Conservation (phyloP, 306 rosid genomes). For the Hylodesmum podocarpum region DNA sequence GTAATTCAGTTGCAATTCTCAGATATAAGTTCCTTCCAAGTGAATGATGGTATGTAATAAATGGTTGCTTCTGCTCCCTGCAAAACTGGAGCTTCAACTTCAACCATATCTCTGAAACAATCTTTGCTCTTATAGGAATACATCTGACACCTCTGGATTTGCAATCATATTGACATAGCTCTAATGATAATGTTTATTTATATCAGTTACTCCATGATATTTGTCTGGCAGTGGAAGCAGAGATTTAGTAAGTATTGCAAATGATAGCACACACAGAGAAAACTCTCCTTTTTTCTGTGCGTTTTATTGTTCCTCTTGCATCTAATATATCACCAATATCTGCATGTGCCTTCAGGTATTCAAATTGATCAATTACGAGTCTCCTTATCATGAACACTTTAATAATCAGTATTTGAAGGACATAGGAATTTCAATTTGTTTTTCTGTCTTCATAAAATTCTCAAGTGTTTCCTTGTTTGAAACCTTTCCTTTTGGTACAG, state of each 20-base stretch:
- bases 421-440: too few species aligned
- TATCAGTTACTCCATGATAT: slow-evolving; percentile 90
- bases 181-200: slow-evolving; percentile 93
- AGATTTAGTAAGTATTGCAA: slow-evolving; percentile 86
- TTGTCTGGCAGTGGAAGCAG: slow-evolving; percentile 97
- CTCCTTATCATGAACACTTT: slow-evolving; percentile 88
- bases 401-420: too few species aligned
- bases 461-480: too few species aligned
- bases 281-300: slow-evolving; percentile 99
- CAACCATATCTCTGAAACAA: slow-evolving; percentile 87
- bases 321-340: slow-evolving; percentile 97
- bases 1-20: slow-evolving; percentile 97
- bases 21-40: slow-evolving; percentile 90
- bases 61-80: slow-evolving; percentile 99
- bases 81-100: slow-evolving; percentile 97
- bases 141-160: slow-evolving; percentile 94
- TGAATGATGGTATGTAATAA: slow-evolving; percentile 90
- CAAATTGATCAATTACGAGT: slow-evolving; percentile 69
- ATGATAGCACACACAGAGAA: slow-evolving; percentile 70
- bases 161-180: slow-evolving; percentile 98
- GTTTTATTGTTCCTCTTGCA: slow-evolving; percentile 81
- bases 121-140: slow-evolving; percentile 95
- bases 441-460: too few species aligned
- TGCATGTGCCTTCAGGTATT: slow-evolving; percentile 70
- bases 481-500: too few species aligned